Percentiles rank a stretch among this genome's conserved stretches.
Conservation (phyloP, 1,284 basidiomycete genomes). For the Trichosporon faecale region DNA sequence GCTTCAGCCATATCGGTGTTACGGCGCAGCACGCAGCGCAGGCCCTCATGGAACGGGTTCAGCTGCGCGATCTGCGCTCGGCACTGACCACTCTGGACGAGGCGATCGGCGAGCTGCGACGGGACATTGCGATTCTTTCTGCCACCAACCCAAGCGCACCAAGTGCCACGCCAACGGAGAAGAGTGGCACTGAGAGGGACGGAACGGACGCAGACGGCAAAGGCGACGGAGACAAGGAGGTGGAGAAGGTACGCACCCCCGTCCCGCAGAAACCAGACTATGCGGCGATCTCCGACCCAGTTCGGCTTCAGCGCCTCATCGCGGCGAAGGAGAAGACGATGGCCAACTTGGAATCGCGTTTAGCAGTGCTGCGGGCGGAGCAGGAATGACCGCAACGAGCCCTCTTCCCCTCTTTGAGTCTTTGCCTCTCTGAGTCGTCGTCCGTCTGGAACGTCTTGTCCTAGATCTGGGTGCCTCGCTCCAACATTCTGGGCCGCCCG, state of each 20-base stretch:
- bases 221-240: background rate
- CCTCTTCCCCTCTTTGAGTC: too few species aligned
- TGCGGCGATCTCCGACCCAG: conserved; percentile 36
- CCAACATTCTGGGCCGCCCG: background rate
- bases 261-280: conserved; percentile 24
- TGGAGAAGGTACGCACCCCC: background rate
- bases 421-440: too few species aligned
- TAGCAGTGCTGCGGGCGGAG: background rate
- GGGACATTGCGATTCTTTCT: conserved; percentile 17
- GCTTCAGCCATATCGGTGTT: conserved; percentile 47
- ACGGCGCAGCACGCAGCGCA: conserved; percentile 39
- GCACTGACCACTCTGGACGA: conserved; percentile 38
- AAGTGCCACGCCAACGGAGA: background rate
- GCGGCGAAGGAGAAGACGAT: conserved; percentile 40
- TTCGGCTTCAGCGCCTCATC: conserved; percentile 41
- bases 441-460: too few species aligned
- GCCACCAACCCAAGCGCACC: background rate
- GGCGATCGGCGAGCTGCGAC: conserved; percentile 38
- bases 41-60: conserved; percentile 31
- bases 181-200: background rate
- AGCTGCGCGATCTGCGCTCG: conserved; percentile 36
- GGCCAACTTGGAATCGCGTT: conserved; percentile 32
- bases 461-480: background rate
- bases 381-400: background rate
- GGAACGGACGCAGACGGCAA: background rate